A percentile compares a stretch with the other conserved stretches of the same genome.
phyloP scores from a whole-genome alignment of 192 early-diverging fungal genomes.

The Gaertneriomyces sp. region DNA sequence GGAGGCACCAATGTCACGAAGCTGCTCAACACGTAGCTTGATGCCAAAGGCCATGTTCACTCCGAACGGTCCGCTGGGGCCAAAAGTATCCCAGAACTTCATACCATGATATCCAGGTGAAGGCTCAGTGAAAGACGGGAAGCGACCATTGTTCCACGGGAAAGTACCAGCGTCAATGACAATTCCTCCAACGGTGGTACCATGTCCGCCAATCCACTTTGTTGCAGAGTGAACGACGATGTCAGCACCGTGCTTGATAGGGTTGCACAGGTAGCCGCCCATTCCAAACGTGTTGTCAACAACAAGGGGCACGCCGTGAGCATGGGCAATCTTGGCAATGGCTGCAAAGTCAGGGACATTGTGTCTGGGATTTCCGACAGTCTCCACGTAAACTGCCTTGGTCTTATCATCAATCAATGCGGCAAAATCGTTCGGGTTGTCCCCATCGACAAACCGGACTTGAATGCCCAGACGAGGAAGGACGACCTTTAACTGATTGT shows the following conservation, averaged over 20 bases:
- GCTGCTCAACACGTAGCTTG: constrained; percentile 75
- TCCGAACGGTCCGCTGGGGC: constrained; percentile 59
- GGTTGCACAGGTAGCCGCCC: constrained; percentile 73
- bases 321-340: constrained; percentile 77
- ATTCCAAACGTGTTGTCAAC: constrained; percentile 98
- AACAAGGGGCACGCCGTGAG: constrained; percentile 79
- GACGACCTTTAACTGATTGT: constrained; percentile 79
- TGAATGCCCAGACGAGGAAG: constrained; percentile 81
- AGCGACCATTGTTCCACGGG: constrained; percentile 82
- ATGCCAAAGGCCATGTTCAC: constrained; percentile 68
- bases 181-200: constrained; percentile 87
- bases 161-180: constrained; percentile 86
- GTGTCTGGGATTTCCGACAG: constrained; percentile 88
- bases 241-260: constrained; percentile 92
- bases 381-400: constrained; percentile 87
- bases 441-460: constrained; percentile 70
- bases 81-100: constrained; percentile 84
- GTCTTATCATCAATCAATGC: constrained; percentile 84
- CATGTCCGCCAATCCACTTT: constrained; percentile 89
- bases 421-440: constrained; percentile 71
- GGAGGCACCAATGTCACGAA: constrained; percentile 83
- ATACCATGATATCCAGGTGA: constrained; percentile 81
- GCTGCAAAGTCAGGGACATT: constrained; percentile 82
- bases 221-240: constrained; percentile 91
- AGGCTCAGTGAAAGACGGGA: constrained; percentile 84